Evolutionary conservation across 2,329 filamentous ascomycete genomes (phyloP), one percentile per base, ranked within the genome.

Genomic region (Ophiostoma perfectum): DNA sequence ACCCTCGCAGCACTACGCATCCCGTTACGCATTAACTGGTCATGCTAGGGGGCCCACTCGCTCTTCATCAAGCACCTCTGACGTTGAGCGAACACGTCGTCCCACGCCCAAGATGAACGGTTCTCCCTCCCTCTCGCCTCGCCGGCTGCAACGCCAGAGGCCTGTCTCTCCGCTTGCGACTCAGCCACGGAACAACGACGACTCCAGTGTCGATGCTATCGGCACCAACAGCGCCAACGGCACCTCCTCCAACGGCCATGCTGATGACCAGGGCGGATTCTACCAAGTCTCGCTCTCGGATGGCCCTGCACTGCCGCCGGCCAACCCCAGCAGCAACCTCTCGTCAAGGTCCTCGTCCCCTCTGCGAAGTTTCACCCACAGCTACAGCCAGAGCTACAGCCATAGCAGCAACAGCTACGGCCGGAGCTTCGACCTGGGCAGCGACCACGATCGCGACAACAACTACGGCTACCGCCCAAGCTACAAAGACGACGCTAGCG

Each of bases 21-120:
- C 44, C 41, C 65, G 42, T 66, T 74, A 77, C 77, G 76, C 76
- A 74, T 77, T 78, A 78, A 75, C 72, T 70, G 75, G 74, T 76
- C 73, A 79, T 79, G 78, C 77, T 78, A 78, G 76, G 75, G 71
- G 71, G 72, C 70, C 68, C 66, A 64, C 66, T 62, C 36, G 4
- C 38, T 6, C 41, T 16, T 6, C 41, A n/a, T 42, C 60, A 63
- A 18, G 12, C 38, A 42, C 60, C 36, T 14, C 9, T 18, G 55
- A 63, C 38, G 45, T 49, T 60, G 2, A 12, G 8, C 60, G 52
- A 49, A 27, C 47, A 39, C 64, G 36, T 39, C 62, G 27, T 44
- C 65, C 11, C 18, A 64, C 63, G 42, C 63, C 41, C 49, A 62
- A 63, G 14, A 70, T 63, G 49, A 70, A 67, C 44, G 62, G 44